Evolutionary conservation across 148 eudicot species (phyloP), one percentile per base, ranked within the genome.

Genomic region (Nyssa sinensis): DNA sequence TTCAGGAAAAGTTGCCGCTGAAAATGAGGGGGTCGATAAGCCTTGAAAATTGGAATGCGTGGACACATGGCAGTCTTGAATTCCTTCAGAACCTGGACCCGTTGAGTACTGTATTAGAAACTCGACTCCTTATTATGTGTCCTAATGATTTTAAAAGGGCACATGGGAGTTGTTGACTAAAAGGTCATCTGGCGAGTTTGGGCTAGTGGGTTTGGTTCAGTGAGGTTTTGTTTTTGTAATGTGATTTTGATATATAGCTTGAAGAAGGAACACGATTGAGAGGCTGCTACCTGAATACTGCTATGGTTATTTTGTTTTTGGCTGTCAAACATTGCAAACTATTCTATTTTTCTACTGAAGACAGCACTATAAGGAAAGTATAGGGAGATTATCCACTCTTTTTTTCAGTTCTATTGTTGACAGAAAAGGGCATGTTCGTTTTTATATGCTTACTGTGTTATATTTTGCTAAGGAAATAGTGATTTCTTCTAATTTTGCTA

Each of bases 11-110:
- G 24, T 71, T 58, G 64, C 75, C 16, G 70, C 67, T 35, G 82
- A 75, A 47, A 67, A 73, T 25, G 82, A 80, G 31, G 73, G 62
- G 63, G 71, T 70, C 31, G 68, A 73, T 62, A 73, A 73, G 75
- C 58, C 21, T 5, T 73, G 65, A 66, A 53, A 64, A 27, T 64
- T 39, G 39, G 29, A 2, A 55, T 1, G 0, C 9, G 21, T 5
- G 25, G 59, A 55, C 24, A 7, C 59, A 1, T 4, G 24, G 23
- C 59, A 11, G 17, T 55, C 59, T 55, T n/a, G 17, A 55, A 55
- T 55, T 55, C 59, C 59, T n/a, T 19, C 23, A 55, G 59, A 21
- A 21, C 21, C 59, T 55, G 19, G 1, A 19, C 59, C 59, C 23
- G 21, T 17, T n/a, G 59, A 55, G 59, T 21, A 21, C n/a, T 55